Percentiles rank a stretch among this genome's conserved stretches.
Evolutionary conservation across 139 green algal species (phyloP).

Genomic region (Chlorella sp.): DNA sequence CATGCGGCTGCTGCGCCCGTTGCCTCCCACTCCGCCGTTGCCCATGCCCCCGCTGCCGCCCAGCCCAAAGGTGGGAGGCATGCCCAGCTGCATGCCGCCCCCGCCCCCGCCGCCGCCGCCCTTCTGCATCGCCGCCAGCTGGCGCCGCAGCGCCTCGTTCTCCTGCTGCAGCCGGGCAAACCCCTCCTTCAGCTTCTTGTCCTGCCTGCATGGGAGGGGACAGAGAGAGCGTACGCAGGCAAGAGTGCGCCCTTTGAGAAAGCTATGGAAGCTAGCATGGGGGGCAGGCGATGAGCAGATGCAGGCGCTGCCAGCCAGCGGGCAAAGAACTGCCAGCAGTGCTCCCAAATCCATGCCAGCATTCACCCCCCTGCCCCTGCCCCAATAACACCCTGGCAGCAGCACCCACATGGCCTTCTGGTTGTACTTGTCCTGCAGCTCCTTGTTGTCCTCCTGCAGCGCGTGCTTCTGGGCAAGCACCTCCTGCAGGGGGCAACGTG

Average conservation of each 20-base stretch:
- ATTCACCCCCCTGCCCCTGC: neutral
- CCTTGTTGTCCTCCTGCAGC: slow-evolving; percentile 58
- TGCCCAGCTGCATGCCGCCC: neutral
- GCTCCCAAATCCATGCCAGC: neutral
- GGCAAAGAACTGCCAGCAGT: too few species aligned
- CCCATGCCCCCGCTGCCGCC: slow-evolving; percentile 1
- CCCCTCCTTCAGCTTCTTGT: slow-evolving; percentile 71
- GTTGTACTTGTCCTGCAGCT: slow-evolving; percentile 70
- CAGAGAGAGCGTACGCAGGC: too few species aligned
- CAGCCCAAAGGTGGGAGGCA: neutral
- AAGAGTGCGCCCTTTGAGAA: too few species aligned
- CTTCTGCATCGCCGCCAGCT: slow-evolving; percentile 17
- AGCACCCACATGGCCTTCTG: slow-evolving; percentile 72
- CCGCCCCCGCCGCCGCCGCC: neutral
- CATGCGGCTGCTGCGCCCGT: slow-evolving; percentile 2
- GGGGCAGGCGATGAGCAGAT: too few species aligned
- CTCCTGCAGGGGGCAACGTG: slow-evolving; percentile 33
- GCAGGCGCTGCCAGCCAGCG: too few species aligned
- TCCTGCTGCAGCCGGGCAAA: slow-evolving; percentile 62
- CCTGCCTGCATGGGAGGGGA: slow-evolving; percentile 55
- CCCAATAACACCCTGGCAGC: neutral
- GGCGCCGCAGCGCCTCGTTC: slow-evolving; percentile 49
- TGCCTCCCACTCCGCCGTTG: too few species aligned
- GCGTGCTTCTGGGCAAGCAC: slow-evolving; percentile 48
- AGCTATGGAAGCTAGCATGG: too few species aligned